Evolutionary conservation across 495 filamentous ascomycete species (phyloP), one percentile per base, ranked within the genome.

Genomic region (Thermothielavioides terrestris): DNA sequence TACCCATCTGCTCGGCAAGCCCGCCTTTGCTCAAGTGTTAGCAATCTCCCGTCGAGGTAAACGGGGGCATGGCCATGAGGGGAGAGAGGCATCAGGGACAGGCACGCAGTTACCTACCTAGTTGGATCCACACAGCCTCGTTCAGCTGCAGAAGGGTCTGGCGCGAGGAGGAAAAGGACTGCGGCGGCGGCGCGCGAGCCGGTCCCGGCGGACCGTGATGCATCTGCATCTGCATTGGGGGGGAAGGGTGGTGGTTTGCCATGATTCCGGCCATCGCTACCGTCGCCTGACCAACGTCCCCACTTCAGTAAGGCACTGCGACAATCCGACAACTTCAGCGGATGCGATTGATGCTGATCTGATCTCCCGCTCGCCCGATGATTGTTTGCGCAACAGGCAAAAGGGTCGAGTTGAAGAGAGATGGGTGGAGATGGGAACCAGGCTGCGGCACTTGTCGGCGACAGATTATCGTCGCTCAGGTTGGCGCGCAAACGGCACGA

Each of bases 61-160:
- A 35, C 12, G 15, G 8, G 45, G 4, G 1, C 25, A 22, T 28
- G 1, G 17, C 15, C 9, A 18, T 6, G 8, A 7, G 26, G 17
- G 7, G 46, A 7, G 8, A 31, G 10, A 6, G 14, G 4, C 12
- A 15, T n/a, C 3, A 22, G 5, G 34, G 22, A 7, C 6, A 23
- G 10, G 28, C 21, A 22, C 30, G 37, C n/a, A n/a, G n/a, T n/a
- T n/a, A n/a, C n/a, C 52, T 80, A 95, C 90, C 92, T 45, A 98
- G 85, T 59, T 90, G 86, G 46, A 95, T 77, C 92, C 92, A 98
- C n/a, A 94, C 79, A 35, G 75, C 74, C 65, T 97, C 92, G 61
- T 91, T 98, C 27, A 87, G 61, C 1, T 62, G 57, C 8, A 67
- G 50, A 20, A 80, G 42, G 0, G 53, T 65, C 54, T 76, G 72